phyloP scores from a whole-genome alignment of 1,139 yeast genomes.

The Citeromyces hawaiiensis region DNA sequence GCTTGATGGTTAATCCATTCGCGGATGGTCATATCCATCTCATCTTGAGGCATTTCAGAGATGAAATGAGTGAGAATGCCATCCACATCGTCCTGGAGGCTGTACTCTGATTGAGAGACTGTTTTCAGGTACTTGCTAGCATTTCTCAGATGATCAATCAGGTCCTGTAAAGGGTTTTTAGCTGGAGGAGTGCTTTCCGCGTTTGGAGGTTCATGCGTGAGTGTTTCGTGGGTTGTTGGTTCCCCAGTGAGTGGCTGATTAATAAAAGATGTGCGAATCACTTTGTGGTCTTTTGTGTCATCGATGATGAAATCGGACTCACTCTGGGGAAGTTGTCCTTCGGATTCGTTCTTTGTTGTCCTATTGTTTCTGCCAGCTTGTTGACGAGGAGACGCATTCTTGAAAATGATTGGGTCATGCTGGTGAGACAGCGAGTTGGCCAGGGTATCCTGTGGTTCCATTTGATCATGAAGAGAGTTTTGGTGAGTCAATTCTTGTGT shows the following conservation, averaged over 20 bases:
- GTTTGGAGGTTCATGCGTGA: neutral
- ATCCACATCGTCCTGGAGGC: slow-evolving; percentile 36
- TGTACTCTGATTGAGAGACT: slow-evolving; percentile 13
- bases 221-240: neutral
- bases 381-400: no score
- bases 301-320: neutral
- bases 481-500: no score
- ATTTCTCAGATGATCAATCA: slow-evolving; percentile 10
- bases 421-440: no score
- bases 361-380: no score
- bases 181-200: neutral
- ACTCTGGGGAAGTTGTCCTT: neutral
- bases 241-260: neutral
- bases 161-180: neutral
- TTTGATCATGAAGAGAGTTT: no score
- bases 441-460: no score
- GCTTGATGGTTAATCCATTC: slow-evolving; percentile 57
- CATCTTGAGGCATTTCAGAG: slow-evolving; percentile 56
- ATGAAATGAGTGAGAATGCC: slow-evolving; percentile 53
- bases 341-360: no score
- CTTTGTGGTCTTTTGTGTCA: slow-evolving; percentile 1
- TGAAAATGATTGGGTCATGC: no score
- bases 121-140: slow-evolving; percentile 13
- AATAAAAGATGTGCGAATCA: slow-evolving; percentile 1
- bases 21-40: slow-evolving; percentile 52